Conservation (phyloP, 2,329 filamentous ascomycete species). For the Cyphellophora europaea region DNA sequence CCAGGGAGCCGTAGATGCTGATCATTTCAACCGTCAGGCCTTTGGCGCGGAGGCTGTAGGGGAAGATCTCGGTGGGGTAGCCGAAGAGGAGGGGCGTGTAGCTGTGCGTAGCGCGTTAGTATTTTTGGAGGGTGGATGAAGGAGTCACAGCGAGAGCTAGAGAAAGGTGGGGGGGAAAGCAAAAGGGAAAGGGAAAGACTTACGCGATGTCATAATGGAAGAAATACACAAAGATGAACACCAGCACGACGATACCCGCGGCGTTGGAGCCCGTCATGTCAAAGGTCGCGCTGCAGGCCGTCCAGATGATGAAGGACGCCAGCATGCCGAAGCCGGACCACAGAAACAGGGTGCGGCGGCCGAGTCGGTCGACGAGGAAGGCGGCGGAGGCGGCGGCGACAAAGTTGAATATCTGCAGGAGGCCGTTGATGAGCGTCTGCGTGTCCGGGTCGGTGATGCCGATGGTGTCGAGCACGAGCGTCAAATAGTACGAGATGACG, state of each 20-base stretch:
- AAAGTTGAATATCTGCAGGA: slow-evolving; percentile 30
- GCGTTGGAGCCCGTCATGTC: slow-evolving; percentile 21
- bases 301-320: slow-evolving; percentile 32
- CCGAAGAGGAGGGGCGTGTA: slow-evolving; percentile 21
- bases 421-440: slow-evolving; percentile 33
- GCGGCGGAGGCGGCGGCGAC: slow-evolving; percentile 26
- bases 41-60: slow-evolving; percentile 38
- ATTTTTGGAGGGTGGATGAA: too few species aligned
- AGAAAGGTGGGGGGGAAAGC: too few species aligned
- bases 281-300: slow-evolving; percentile 28
- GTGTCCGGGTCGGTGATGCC: slow-evolving; percentile 26
- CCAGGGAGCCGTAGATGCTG: slow-evolving; percentile 18
- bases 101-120: too few species aligned
- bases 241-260: slow-evolving; percentile 32
- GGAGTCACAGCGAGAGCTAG: too few species aligned
- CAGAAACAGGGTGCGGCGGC: slow-evolving; percentile 34
- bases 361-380: slow-evolving; percentile 28
- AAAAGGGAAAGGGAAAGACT: slow-evolving; percentile 22
- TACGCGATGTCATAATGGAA: slow-evolving; percentile 30
- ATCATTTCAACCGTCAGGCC: slow-evolving; percentile 28
- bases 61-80: slow-evolving; percentile 39
- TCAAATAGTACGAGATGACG: slow-evolving; percentile 31
- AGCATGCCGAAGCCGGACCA: slow-evolving; percentile 33
- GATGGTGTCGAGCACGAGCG: slow-evolving; percentile 26
- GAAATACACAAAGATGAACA: slow-evolving; percentile 31